These are phyloP conservation scores for Schoenoplectus tabernaemontani DNA, from an alignment of 202 grass and related monocot species.

Conservation along the genomic window DNA sequence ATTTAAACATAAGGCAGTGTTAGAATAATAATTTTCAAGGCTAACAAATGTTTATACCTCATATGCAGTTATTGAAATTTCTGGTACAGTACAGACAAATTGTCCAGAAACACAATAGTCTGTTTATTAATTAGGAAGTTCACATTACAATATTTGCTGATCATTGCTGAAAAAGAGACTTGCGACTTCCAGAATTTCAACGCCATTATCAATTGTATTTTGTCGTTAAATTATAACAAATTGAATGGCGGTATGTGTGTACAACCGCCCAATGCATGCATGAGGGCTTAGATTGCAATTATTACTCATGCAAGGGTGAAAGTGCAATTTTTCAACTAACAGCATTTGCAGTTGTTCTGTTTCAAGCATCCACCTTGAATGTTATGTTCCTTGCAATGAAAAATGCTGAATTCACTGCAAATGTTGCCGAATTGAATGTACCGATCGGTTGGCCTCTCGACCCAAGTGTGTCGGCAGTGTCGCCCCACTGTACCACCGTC, in stretches of 20 bases:
- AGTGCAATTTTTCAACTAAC: conserved; percentile 3
- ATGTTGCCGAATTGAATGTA: conserved; percentile 68
- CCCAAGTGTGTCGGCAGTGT: conserved; percentile 55
- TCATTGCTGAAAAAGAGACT: background rate
- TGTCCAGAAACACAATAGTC: background rate
- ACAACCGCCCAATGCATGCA: background rate
- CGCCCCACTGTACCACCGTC: conserved; percentile 75
- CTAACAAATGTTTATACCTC: background rate
- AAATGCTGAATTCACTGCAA: conserved; percentile 74
- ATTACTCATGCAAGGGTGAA: background rate
- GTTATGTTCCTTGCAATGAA: conserved; percentile 96
- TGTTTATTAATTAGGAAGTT: background rate
- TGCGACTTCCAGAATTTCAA: background rate
- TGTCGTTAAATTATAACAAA: background rate
- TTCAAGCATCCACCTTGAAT: conserved; percentile 56
- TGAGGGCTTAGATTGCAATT: background rate
- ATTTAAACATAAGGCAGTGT: background rate
- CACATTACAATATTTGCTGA: background rate
- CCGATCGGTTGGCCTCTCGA: conserved; percentile 45
- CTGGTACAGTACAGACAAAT: background rate
- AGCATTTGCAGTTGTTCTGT: conserved; percentile 15
- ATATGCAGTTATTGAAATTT: background rate
- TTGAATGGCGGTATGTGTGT: background rate
- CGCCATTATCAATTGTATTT: background rate
- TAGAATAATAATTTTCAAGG: background rate